These are phyloP conservation scores for Dendryphion nanum DNA, from an alignment of 2,329 filamentous ascomycete species.

Conservation along the genomic window DNA sequence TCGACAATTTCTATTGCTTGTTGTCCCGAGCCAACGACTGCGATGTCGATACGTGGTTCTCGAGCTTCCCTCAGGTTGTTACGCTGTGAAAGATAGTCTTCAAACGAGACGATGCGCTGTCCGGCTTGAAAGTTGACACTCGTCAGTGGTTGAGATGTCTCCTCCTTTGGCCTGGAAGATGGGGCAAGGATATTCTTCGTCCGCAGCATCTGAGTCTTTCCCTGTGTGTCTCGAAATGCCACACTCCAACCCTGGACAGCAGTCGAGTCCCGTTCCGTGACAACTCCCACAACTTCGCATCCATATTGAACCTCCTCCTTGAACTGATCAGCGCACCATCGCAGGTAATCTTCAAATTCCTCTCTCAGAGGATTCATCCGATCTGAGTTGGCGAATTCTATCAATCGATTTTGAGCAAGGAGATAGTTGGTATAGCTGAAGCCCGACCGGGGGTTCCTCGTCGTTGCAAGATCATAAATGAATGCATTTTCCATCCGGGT, in stretches of 20 bases:
- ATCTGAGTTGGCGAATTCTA: slow-evolving; percentile 38
- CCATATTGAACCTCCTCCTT: slow-evolving; percentile 29
- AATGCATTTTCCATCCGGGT: slow-evolving; percentile 36
- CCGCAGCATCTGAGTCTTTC: slow-evolving; percentile 22
- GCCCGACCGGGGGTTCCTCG: slow-evolving; percentile 33
- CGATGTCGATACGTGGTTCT: slow-evolving; percentile 28
- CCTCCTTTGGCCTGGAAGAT: slow-evolving; percentile 16
- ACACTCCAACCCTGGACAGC: slow-evolving; percentile 27
- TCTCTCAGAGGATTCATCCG: slow-evolving; percentile 36
- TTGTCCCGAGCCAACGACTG: slow-evolving; percentile 29
- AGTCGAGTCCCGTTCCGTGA: slow-evolving; percentile 20
- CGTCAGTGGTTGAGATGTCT: slow-evolving; percentile 18
- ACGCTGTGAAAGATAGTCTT: slow-evolving; percentile 31
- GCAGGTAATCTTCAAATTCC: slow-evolving; percentile 41
- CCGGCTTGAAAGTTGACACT: slow-evolving; percentile 30
- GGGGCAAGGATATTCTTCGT: slow-evolving; percentile 22
- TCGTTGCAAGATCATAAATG: slow-evolving; percentile 35
- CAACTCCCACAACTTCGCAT: slow-evolving; percentile 29
- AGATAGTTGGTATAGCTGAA: slow-evolving; percentile 38
- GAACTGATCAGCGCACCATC: slow-evolving; percentile 36
- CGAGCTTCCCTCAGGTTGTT: slow-evolving; percentile 26
- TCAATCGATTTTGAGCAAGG: slow-evolving; percentile 25
- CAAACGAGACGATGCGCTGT: slow-evolving; percentile 32
- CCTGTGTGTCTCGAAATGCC: slow-evolving; percentile 21
- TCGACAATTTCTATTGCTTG: slow-evolving; percentile 31